A percentile compares a stretch with the other conserved stretches of the same genome.
These are phyloP conservation scores for Candida pseudofarinosa DNA, from an alignment of 805 yeast species.

Conservation along the genomic window DNA sequence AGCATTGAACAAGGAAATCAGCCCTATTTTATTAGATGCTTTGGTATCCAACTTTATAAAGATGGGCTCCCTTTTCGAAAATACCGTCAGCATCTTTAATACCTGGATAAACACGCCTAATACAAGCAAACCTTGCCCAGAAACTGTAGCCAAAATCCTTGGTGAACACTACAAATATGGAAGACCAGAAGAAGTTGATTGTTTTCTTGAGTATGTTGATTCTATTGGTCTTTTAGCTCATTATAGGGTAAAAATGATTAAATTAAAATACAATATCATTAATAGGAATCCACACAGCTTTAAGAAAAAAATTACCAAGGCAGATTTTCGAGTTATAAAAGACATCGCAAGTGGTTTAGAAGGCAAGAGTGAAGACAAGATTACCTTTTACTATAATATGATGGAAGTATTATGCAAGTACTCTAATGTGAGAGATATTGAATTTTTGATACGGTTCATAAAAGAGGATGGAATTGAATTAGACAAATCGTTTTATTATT, in stretches of 20 bases:
- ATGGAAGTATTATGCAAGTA: conserved; percentile 26
- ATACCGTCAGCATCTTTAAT: conserved; percentile 16
- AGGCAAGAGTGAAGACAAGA: conserved; percentile 5
- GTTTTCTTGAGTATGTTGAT: conserved; percentile 17
- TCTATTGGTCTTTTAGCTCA: conserved; percentile 17
- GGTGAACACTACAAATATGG: conserved; percentile 29
- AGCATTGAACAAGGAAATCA: conserved; percentile 18
- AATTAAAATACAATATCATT: conserved; percentile 22
- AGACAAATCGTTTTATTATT: conserved; percentile 16
- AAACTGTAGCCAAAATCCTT: conserved; percentile 22
- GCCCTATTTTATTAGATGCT: conserved; percentile 23
- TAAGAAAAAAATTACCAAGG: conserved; percentile 21
- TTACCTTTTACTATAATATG: conserved; percentile 23
- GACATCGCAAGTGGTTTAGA: conserved; percentile 12
- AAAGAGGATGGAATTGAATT: conserved; percentile 18
- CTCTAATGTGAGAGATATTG: conserved; percentile 24
- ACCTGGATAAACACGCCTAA: conserved; percentile 24
- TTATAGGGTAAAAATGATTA: conserved; percentile 19
- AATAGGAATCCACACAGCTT: conserved; percentile 19
- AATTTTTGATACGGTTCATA: conserved; percentile 22
- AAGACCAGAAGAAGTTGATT: conserved; percentile 19
- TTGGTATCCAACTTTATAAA: conserved; percentile 20
- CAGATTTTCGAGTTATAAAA: conserved; percentile 20
- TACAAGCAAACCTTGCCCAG: conserved; percentile 21
- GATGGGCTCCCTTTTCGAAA: conserved; percentile 30